A percentile compares a stretch with the other conserved stretches of the same genome.
These are phyloP conservation scores for Aquilaria sinensis DNA, from an alignment of 345 rosid genomes.

Conservation along the genomic window DNA sequence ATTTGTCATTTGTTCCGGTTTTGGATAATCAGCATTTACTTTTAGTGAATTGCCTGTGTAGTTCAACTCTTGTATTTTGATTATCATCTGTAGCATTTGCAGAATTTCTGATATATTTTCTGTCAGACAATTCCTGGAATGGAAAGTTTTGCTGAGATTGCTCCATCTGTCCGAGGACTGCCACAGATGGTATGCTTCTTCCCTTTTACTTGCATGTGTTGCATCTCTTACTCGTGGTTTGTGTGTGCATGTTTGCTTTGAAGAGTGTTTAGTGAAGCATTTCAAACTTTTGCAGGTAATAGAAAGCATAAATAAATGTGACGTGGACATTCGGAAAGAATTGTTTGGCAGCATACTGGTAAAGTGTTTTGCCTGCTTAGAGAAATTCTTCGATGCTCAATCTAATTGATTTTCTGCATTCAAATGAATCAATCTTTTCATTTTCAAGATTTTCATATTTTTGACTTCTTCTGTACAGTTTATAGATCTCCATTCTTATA, in stretches of 20 bases:
- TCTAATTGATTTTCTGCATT: too few relatives aligned
- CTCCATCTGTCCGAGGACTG: constrained; percentile 66
- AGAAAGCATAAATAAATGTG: constrained; percentile 92
- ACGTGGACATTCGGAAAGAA: constrained; percentile 93
- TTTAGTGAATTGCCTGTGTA: not conserved
- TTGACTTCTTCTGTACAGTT: too few relatives aligned
- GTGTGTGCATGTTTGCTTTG: too few relatives aligned
- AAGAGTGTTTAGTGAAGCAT: not conserved
- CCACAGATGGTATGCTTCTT: constrained; percentile 78
- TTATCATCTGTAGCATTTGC: not conserved
- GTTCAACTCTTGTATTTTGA: not conserved
- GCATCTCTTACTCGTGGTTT: too few relatives aligned
- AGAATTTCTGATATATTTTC: not conserved
- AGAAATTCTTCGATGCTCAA: too few relatives aligned
- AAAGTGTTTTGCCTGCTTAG: constrained; percentile 12
- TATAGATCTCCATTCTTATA: too few relatives aligned
- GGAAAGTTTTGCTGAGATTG: constrained; percentile 60
- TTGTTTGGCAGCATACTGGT: constrained; percentile 92
- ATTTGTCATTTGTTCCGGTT: too few relatives aligned
- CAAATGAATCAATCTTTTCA: too few relatives aligned
- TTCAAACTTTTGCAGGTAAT: constrained; percentile 53
- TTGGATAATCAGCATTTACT: not conserved
- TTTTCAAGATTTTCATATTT: too few relatives aligned
- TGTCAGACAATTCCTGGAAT: constrained; percentile 87
- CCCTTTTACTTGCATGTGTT: not conserved